phyloP scores from a whole-genome alignment of 2,329 filamentous ascomycete species.

The Atkinsonella hypoxylon region DNA sequence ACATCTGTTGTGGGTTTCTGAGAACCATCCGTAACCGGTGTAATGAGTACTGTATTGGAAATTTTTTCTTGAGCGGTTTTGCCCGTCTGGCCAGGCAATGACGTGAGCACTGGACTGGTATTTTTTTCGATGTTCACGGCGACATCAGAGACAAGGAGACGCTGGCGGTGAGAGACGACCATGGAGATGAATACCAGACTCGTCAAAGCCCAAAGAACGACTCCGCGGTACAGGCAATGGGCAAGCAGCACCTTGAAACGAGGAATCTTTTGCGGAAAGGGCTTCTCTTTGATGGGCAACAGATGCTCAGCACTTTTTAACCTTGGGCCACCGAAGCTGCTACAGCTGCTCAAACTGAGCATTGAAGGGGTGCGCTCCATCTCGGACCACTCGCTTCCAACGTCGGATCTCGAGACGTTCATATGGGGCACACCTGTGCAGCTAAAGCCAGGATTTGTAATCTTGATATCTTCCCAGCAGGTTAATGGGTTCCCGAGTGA shows the following conservation, averaged over 20 bases:
- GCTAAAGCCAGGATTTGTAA: too few relatives aligned
- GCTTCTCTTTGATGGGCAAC: constrained; percentile 20
- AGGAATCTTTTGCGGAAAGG: constrained; percentile 25
- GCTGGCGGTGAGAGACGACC: constrained; percentile 24
- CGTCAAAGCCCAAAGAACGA: constrained; percentile 37
- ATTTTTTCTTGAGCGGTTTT: neutral
- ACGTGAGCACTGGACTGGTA: neutral
- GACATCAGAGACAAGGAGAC: constrained; percentile 10
- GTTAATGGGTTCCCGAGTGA: too few relatives aligned
- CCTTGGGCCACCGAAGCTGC: constrained; percentile 19
- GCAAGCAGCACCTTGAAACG: constrained; percentile 34
- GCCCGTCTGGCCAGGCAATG: neutral
- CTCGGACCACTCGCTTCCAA: neutral
- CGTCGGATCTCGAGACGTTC: neutral
- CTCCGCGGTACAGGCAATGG: constrained; percentile 39
- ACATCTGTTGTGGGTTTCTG: constrained; percentile 7
- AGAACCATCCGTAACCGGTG: neutral
- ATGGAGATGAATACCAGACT: constrained; percentile 29
- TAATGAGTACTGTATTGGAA: neutral
- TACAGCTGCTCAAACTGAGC: constrained; percentile 23
- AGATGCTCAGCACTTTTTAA: constrained; percentile 21
- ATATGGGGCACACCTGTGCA: neutral
- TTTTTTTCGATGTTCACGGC: constrained; percentile 1
- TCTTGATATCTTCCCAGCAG: too few relatives aligned
- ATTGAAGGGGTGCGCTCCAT: constrained; percentile 20